These are phyloP conservation scores for Chytriomyces sp. DNA, from an alignment of 192 early-diverging fungal species.

Conservation along the genomic window DNA sequence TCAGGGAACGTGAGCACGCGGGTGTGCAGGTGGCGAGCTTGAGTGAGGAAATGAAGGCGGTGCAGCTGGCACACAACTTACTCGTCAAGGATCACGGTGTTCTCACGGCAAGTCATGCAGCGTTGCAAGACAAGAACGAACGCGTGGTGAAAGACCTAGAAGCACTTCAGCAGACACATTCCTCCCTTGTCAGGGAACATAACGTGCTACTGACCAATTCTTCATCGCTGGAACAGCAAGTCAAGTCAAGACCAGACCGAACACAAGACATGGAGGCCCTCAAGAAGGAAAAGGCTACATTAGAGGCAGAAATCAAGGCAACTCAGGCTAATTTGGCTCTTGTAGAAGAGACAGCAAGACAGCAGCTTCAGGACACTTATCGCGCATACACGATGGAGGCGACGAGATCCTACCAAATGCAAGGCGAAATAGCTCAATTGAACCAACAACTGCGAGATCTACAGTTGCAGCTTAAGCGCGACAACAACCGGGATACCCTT, in stretches of 20 bases:
- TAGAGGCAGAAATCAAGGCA: neutral
- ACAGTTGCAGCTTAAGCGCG: neutral
- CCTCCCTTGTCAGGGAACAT: too few species aligned
- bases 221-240: too few species aligned
- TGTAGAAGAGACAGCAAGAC: neutral
- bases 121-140: neutral
- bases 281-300: neutral
- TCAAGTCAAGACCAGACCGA: too few species aligned
- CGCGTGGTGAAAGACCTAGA: neutral
- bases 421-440: neutral
- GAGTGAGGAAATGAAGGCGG: neutral
- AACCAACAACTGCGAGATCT: neutral
- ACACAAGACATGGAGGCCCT: too few species aligned
- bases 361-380: neutral
- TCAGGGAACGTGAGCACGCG: neutral
- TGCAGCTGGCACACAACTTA: neutral
- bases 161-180: too few species aligned
- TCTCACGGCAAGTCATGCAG: neutral
- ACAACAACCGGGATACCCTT: neutral
- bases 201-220: too few species aligned
- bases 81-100: neutral
- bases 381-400: neutral
- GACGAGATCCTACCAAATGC: neutral
- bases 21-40: neutral
- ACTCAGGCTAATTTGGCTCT: neutral